Base-by-base conservation (phyloP, 2,329 filamentous ascomycete genomes). In the Clonostachys byssicola region DNA sequence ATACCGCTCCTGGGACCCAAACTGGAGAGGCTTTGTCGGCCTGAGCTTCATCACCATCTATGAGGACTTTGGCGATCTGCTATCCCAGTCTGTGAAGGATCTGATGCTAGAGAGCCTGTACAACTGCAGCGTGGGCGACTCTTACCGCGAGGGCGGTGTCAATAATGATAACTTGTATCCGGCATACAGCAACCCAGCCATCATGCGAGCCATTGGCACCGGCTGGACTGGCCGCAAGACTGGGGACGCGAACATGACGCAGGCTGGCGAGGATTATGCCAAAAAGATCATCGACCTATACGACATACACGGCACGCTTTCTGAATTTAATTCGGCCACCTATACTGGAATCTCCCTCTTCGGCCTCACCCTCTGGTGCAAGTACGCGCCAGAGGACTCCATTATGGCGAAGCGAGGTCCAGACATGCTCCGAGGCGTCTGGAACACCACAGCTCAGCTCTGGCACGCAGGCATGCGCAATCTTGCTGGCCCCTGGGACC, bases 401-500 rank as follows among this genome's bases (percentile, higher is more conserved):
- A 54, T 80, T 30, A 79, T 85, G 73, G 64, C 70, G 12, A 60
- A 72, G 45, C 70, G 77, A 46, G 80, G 72, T 0, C 65, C 70
- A 0, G 62, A 65, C 5, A 80, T 84, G 71, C 68, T 84, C 16
- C 51, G 60, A 5, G 58, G 72, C 13, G 81, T 74, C 0, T 85
- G 79, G 81, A 63, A 70, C 5, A 67, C 71, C 4, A 66, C 79
- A 2, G 67, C 70, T 0, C 53, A 73, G 42, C 67, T 85, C 2
- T 85, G 80, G 67, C 77, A 84, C 46, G 74, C 80, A 1, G 69
- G 73, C 3, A 60, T 85, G 62, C 76, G 72, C 52, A 85, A 85
- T 50, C 71, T 84, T 43, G 81, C 81, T 3, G 82, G 81, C 0
- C 82, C 82, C 0, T 85, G 81, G 81, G 82, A 85, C 58, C 73